These are phyloP conservation scores for Cucurbita argyrosperma DNA, from an alignment of 306 rosid species.

Conservation along the genomic window DNA sequence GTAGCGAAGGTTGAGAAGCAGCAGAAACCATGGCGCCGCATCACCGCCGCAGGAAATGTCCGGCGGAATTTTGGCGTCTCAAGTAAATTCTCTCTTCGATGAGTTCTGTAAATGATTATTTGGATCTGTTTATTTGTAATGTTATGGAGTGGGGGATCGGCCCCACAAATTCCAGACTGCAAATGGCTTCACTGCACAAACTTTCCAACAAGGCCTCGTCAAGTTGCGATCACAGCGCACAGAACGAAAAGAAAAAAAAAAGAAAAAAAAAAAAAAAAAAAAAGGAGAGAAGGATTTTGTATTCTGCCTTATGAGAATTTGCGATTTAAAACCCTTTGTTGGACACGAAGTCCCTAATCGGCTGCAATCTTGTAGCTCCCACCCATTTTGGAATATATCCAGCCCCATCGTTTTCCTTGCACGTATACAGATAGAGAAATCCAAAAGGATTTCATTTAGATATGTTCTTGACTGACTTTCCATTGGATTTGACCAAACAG, in stretches of 20 bases:
- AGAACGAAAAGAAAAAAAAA: no score
- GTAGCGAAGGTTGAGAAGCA: no score
- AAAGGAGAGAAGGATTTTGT: background rate
- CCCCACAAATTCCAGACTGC: background rate
- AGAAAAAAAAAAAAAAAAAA: no score
- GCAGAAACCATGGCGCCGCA: slow-evolving; percentile 4
- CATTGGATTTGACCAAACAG: background rate
- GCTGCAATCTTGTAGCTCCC: background rate
- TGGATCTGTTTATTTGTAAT: background rate
- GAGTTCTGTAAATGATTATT: background rate
- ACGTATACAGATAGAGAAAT: background rate
- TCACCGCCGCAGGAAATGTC: background rate
- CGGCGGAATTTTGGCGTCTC: background rate
- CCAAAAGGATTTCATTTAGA: background rate
- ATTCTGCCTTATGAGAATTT: background rate
- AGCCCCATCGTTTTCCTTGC: background rate
- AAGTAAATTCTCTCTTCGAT: background rate
- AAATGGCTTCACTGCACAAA: background rate
- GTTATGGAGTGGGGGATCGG: slow-evolving; percentile 2
- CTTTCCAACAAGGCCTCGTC: background rate
- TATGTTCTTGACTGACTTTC: slow-evolving; percentile 3
- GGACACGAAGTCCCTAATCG: background rate
- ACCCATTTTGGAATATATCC: slow-evolving; percentile 9
- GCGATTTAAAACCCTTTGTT: background rate
- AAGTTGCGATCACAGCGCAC: background rate